Evolutionary conservation across 441 rosid genomes (phyloP).

Genomic region (Gossypium schwendimanii): DNA sequence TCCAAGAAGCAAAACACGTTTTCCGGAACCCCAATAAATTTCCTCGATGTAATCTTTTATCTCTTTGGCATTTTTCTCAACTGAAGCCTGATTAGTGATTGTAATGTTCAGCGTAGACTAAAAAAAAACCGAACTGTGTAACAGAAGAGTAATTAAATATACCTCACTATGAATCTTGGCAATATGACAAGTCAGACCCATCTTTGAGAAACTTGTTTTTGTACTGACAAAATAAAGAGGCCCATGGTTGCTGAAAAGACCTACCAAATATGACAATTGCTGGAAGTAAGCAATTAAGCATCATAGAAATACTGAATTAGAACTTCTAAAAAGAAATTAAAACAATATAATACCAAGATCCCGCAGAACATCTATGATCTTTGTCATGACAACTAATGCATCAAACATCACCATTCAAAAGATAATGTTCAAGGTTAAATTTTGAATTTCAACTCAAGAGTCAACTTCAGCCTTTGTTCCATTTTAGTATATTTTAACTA

Average conservation of each 20-base stretch:
- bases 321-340: slow-evolving; percentile 4
- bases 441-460: background rate
- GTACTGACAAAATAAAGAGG: slow-evolving; percentile 87
- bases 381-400: background rate
- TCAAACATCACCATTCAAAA: background rate
- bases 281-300: background rate
- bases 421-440: background rate
- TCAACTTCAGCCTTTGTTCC: background rate
- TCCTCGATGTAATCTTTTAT: slow-evolving; percentile 90
- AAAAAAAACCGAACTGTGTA: background rate
- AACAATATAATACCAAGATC: background rate
- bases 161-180: slow-evolving; percentile 99
- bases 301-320: background rate
- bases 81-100: slow-evolving; percentile 63
- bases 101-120: slow-evolving; percentile 21
- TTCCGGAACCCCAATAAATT: slow-evolving; percentile 83
- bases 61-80: slow-evolving; percentile 92
- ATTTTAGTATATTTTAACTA: background rate
- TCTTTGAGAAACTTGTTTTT: slow-evolving; percentile 71
- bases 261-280: slow-evolving; percentile 32
- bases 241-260: slow-evolving; percentile 97
- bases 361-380: background rate
- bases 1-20: slow-evolving; percentile 83
- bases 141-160: slow-evolving; percentile 12
- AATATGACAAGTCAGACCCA: slow-evolving; percentile 89